phyloP scores from a whole-genome alignment of 2,329 filamentous ascomycete species.

The Cytospora leucostoma region DNA sequence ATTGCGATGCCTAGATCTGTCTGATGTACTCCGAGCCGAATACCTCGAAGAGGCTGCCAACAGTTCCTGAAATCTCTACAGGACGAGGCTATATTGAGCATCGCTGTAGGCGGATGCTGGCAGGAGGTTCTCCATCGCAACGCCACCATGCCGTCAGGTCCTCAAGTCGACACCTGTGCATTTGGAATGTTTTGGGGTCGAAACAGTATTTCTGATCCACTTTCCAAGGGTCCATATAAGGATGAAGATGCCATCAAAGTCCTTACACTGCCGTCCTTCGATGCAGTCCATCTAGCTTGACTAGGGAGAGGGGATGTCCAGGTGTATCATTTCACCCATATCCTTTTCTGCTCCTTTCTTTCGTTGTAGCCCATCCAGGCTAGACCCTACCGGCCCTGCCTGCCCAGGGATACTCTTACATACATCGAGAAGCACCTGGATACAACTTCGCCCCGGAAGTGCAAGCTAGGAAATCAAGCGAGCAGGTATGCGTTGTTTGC shows the following conservation, averaged over 20 bases:
- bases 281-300: slow-evolving; percentile 22
- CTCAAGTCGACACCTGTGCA: neutral
- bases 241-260: slow-evolving; percentile 8
- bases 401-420: slow-evolving; percentile 10
- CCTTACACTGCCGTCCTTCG: slow-evolving; percentile 7
- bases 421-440: slow-evolving; percentile 1
- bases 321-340: slow-evolving; percentile 16
- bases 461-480: neutral
- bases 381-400: slow-evolving; percentile 11
- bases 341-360: slow-evolving; percentile 10
- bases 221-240: slow-evolving; percentile 6
- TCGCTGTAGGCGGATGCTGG: neutral
- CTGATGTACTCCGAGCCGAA: too few species aligned
- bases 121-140: neutral
- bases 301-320: slow-evolving; percentile 10
- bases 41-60: too few species aligned
- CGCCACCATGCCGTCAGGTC: neutral
- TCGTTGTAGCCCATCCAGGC: slow-evolving; percentile 5
- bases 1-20: too few species aligned
- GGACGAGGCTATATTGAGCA: neutral
- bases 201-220: slow-evolving; percentile 13
- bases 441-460: neutral
- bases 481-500: neutral
- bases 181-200: neutral
- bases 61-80: too few species aligned